Evolutionary conservation across 2,329 filamentous ascomycete genomes (phyloP), one percentile per base, ranked within the genome.

Genomic region (Aureobasidium sp.): DNA sequence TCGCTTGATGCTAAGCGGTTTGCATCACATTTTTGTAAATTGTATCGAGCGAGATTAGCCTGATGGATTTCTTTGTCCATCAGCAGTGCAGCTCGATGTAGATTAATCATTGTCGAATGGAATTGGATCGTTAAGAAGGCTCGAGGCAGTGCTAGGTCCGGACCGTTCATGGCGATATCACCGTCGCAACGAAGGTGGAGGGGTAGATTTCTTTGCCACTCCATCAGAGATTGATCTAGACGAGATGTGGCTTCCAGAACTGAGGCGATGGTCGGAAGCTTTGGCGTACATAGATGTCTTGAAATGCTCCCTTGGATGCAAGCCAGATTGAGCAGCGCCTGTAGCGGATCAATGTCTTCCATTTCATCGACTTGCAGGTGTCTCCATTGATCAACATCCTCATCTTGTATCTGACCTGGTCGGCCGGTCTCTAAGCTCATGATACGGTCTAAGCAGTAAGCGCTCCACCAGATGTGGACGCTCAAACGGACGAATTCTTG

Each of bases 91-190:
- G 51, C 39, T 32, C 51, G 40, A 41, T 54, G 51, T 3, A 54
- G 22, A 8, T 41, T 54, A 17, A 45, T 41, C 21, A 54, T 47
- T 8, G 51, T 47, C 12, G 42, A 21, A 19, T 54, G 39, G 11
- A 25, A 38, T 22, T 45, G 51, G 4, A 54, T 27, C 10, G 30
- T 37, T 14, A 54, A 24, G 12, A 45, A 54, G 14, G 51, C 27
- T n/a, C 51, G 40, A 24, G 34, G 21, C 7, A 40, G 29, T 27
- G 30, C 19, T 4, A 54, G 16, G 8, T 54, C 14, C 5, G 41
- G 8, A 7, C 6, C 25, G 21, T 40, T 63, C 67, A 34, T 50
- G 4, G 25, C 16, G 3, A 50, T 50, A 34, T 50, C 34, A 17
- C 37, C 24, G 21, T 39, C 34, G 17, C 29, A 35, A 6, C 34